phyloP scores from a whole-genome alignment of 192 early-diverging fungal species.

The Coemansia sp. region DNA sequence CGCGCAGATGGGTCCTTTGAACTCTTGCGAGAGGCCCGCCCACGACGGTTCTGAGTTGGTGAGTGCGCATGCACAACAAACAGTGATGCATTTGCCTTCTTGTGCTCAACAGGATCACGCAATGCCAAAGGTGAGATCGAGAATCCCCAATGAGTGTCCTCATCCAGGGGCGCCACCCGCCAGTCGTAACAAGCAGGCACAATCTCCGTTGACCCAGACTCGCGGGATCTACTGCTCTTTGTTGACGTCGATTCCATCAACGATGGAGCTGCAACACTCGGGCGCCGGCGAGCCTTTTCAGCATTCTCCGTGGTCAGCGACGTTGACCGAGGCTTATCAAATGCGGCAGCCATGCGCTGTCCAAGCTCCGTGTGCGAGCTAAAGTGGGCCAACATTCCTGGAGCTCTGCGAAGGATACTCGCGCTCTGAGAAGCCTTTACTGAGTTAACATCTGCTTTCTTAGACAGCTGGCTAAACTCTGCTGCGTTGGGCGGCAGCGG shows the following conservation, averaged over 20 bases:
- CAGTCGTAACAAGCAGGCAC: constrained; percentile 28
- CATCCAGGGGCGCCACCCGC: constrained; percentile 27
- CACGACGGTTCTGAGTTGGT: constrained; percentile 44
- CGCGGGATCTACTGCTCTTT: constrained; percentile 16
- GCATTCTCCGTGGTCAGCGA: constrained; percentile 28
- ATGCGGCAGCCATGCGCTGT: constrained; percentile 24
- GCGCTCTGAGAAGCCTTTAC: constrained; percentile 11
- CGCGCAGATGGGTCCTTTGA: not conserved
- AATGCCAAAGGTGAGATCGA: constrained; percentile 39
- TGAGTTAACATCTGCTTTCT: not conserved
- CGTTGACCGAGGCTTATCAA: constrained; percentile 48
- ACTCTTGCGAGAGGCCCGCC: constrained; percentile 6
- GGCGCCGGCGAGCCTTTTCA: constrained; percentile 17
- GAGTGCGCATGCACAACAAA: constrained; percentile 45
- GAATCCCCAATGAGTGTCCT: constrained; percentile 42
- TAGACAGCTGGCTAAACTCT: constrained; percentile 19
- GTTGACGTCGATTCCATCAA: constrained; percentile 11
- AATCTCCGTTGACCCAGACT: constrained; percentile 34
- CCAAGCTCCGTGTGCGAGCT: constrained; percentile 44
- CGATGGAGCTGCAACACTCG: constrained; percentile 17
- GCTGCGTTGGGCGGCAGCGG: constrained; percentile 46
- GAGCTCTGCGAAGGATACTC: constrained; percentile 9
- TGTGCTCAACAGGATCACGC: constrained; percentile 28
- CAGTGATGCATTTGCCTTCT: constrained; percentile 21
- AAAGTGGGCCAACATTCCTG: constrained; percentile 34